Evolutionary conservation across 371 early-diverging fungal species (phyloP).

Genomic region (Zychaea mexicana): DNA sequence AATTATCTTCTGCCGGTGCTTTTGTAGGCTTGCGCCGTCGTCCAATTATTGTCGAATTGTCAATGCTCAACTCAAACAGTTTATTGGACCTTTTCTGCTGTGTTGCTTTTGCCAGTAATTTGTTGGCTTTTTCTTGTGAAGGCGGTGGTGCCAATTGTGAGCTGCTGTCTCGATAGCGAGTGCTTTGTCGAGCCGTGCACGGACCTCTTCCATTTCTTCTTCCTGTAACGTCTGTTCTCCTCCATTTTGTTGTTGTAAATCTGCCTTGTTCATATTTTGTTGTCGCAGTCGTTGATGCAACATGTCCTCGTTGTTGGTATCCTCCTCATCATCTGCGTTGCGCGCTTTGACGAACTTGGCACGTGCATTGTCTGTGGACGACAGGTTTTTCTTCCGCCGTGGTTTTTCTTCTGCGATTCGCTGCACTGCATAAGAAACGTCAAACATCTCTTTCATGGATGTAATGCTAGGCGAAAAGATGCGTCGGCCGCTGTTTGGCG

Average conservation of each 20-base stretch:
- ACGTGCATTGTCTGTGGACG: neutral
- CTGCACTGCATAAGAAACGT: slow-evolving; percentile 64
- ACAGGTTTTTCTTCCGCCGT: slow-evolving; percentile 28
- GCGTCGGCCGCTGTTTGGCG: slow-evolving; percentile 15
- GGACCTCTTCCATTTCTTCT: neutral
- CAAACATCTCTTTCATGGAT: slow-evolving; percentile 64
- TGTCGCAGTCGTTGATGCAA: slow-evolving; percentile 6
- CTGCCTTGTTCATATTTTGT: neutral
- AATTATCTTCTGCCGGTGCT: too few species aligned
- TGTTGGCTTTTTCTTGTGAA: slow-evolving; percentile 9
- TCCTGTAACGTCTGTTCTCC: too few species aligned
- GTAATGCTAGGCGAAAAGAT: slow-evolving; percentile 53
- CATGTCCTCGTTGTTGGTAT: slow-evolving; percentile 16
- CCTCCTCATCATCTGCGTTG: slow-evolving; percentile 19
- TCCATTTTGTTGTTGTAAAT: too few species aligned
- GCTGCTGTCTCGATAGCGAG: neutral
- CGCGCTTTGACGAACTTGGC: slow-evolving; percentile 7
- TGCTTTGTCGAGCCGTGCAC: slow-evolving; percentile 3
- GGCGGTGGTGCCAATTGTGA: slow-evolving; percentile 9
- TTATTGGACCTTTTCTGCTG: neutral
- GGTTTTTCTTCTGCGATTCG: slow-evolving; percentile 63
- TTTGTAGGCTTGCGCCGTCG: slow-evolving; percentile 12
- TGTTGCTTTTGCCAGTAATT: slow-evolving; percentile 1
- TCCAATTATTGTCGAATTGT: slow-evolving; percentile 18
- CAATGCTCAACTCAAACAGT: slow-evolving; percentile 17